Evolutionary conservation across 1,139 yeast genomes (phyloP).

Genomic region (Candida tropicalis): DNA sequence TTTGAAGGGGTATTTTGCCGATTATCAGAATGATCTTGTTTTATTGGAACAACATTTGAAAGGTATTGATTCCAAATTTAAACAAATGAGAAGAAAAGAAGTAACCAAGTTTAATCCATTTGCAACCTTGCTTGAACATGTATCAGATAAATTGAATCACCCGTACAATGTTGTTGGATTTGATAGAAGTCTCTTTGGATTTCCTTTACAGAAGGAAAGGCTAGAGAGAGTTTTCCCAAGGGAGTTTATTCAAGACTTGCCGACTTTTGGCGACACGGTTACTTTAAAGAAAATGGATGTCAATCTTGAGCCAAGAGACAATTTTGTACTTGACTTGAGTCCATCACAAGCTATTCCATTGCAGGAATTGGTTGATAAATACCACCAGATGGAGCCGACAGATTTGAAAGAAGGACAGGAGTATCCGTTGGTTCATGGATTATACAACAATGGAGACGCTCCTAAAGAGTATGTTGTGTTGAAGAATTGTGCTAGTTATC

Average conservation of each 20-base stretch:
- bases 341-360: slow-evolving; percentile 18
- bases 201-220: slow-evolving; percentile 34
- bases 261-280: slow-evolving; percentile 29
- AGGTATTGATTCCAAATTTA: slow-evolving; percentile 41
- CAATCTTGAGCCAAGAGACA: slow-evolving; percentile 37
- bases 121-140: slow-evolving; percentile 3
- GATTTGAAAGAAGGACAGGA: background rate
- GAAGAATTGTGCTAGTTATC: background rate
- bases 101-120: slow-evolving; percentile 22
- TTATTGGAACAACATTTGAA: slow-evolving; percentile 38
- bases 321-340: slow-evolving; percentile 21
- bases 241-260: slow-evolving; percentile 46
- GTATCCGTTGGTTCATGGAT: background rate
- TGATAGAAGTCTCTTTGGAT: slow-evolving; percentile 43
- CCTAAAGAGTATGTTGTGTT: background rate
- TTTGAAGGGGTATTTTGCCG: slow-evolving; percentile 34
- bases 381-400: background rate
- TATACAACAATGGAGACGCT: background rate
- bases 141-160: slow-evolving; percentile 9
- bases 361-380: slow-evolving; percentile 7
- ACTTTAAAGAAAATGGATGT: slow-evolving; percentile 42
- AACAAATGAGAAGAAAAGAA: slow-evolving; percentile 38
- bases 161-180: slow-evolving; percentile 50
- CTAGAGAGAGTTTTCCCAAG: slow-evolving; percentile 30
- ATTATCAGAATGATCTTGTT: slow-evolving; percentile 37